Base-by-base conservation (phyloP, 2,329 filamentous ascomycete genomes). In the Truncatella angustata region DNA sequence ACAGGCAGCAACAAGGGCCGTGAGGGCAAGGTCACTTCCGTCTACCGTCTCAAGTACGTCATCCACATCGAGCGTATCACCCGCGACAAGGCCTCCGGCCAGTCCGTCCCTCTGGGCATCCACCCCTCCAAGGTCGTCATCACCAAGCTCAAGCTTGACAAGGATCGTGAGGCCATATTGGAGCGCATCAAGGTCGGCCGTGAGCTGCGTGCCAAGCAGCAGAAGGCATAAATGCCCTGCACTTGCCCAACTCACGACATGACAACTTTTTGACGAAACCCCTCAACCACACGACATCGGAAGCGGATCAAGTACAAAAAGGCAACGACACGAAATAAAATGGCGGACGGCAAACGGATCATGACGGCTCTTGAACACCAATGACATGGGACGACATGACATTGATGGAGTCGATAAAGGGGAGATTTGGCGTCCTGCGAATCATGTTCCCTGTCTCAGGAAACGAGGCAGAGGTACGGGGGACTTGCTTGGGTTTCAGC, bases 71-170 rank as follows among this genome's bases (percentile, higher is more conserved):
- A 97, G 86, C 91, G 93, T 70, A 87, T 99, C 74, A 87, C 87
- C 76, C 91, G 92, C 73, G 94, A 99, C 78, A 99, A 99, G 88
- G 88, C 85, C 75, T 94, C 91, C 75, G 93, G 94, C 79, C 92
- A 97, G 83, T 89, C 86, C 73, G 92, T 97, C 53, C 93, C 93
- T 60, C 83, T 97, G 72, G 91, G 91, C 76, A 87, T 99, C 78
- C 89, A 93, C 79, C 88, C 94, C 70, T 95, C 89, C 79, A 97
- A 97, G 79, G 91, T 96, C 66, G 87, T 96, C 81, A 89, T 99
- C 82, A 96, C 88, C 81, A 97, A 97, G 86, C 85, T 97, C 76
- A 96, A 97, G 89, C 84, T 97, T 70, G 90, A 94, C 84, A 93
- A 94, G 87, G 90, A 95, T 79, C 88, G 90, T 66, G 90, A 94